Percentiles rank a stretch among this genome's conserved stretches.
These are phyloP conservation scores for Metrosideros polymorpha DNA, from an alignment of 441 rosid species.

Conservation along the genomic window DNA sequence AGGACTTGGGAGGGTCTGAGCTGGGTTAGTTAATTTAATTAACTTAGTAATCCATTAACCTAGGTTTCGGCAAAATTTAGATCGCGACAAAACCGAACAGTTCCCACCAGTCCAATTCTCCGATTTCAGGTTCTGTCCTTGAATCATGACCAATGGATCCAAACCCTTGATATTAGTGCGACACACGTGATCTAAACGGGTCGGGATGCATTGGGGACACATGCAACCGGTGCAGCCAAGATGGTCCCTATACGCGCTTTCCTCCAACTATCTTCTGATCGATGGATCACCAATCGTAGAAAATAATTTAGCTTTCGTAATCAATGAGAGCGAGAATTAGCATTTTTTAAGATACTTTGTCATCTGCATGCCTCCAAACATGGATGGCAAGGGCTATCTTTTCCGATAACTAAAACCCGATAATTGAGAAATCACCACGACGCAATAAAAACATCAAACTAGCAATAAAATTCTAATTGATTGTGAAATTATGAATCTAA, in stretches of 20 bases:
- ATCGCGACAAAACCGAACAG: no score
- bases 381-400: neutral
- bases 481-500: no score
- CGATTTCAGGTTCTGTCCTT: no score
- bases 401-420: neutral
- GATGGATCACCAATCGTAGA: neutral
- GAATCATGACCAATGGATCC: no score
- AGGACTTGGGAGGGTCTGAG: no score
- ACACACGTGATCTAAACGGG: neutral
- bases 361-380: no score
- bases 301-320: neutral
- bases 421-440: neutral
- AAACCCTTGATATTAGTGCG: neutral
- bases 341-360: neutral
- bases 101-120: no score
- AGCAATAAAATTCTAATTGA: no score
- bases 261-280: neutral
- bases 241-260: accelerated
- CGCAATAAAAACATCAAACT: no score
- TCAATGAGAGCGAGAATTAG: neutral
- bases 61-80: no score
- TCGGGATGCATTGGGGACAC: neutral
- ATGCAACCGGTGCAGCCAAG: neutral
- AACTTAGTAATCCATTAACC: no score
- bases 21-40: no score